Conservation (phyloP, 2,329 filamentous ascomycete species). For the Exophiala phaeomuriformis region DNA sequence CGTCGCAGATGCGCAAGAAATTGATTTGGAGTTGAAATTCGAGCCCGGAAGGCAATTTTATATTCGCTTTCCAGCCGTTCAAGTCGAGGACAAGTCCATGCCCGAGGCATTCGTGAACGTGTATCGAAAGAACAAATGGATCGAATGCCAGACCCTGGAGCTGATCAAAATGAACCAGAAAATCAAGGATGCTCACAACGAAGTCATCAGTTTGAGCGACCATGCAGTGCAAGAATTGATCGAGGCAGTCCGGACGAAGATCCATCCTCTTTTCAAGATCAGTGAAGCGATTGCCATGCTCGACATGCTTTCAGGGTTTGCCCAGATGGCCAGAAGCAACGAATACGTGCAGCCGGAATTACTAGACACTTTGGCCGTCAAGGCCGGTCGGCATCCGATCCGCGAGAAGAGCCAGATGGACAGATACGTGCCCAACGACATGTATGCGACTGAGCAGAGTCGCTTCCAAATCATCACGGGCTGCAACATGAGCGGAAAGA, state of each 20-base stretch:
- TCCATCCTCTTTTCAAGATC: constrained; percentile 69
- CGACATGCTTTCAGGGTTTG: constrained; percentile 77
- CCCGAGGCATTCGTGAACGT: constrained; percentile 71
- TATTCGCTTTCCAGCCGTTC: constrained; percentile 56
- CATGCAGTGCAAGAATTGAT: constrained; percentile 65
- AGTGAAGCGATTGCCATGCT: constrained; percentile 80
- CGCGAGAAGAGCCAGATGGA: constrained; percentile 63
- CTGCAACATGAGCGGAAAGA: constrained; percentile 98
- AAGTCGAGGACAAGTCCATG: constrained; percentile 55
- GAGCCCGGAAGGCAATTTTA: constrained; percentile 75
- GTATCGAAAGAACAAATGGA: constrained; percentile 60
- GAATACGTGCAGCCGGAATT: constrained; percentile 65
- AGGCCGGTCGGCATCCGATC: constrained; percentile 69
- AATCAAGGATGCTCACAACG: constrained; percentile 72
- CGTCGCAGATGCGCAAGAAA: constrained; percentile 47
- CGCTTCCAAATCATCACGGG: constrained; percentile 92
- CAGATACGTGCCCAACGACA: constrained; percentile 80
- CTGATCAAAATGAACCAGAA: constrained; percentile 73
- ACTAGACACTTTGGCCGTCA: constrained; percentile 61
- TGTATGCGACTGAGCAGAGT: constrained; percentile 70
- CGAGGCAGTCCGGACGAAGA: constrained; percentile 60
- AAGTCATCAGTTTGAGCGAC: constrained; percentile 78
- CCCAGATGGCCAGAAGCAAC: constrained; percentile 60
- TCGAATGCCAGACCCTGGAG: constrained; percentile 82
- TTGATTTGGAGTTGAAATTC: constrained; percentile 63